A percentile compares a stretch with the other conserved stretches of the same genome.
phyloP scores from a whole-genome alignment of 164 flowering plant species.

The Aristolochia californica region DNA sequence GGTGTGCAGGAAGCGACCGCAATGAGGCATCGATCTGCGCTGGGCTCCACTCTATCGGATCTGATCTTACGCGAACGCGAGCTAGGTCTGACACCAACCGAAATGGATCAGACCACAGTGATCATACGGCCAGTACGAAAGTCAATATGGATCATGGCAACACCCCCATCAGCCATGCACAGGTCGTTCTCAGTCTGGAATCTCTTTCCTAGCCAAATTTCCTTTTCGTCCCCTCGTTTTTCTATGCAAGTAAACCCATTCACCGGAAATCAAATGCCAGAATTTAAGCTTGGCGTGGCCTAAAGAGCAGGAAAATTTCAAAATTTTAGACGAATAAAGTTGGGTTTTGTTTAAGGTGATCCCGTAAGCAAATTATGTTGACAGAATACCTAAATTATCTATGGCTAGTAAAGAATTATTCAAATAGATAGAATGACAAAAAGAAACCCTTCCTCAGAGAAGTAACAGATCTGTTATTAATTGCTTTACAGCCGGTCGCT shows the following conservation, averaged over 20 bases:
- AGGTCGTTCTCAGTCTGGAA: slow-evolving; percentile 22
- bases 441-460: too few species aligned
- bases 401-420: too few species aligned
- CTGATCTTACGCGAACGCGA: slow-evolving; percentile 69
- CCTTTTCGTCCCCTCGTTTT: not conserved
- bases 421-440: too few species aligned
- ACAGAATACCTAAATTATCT: too few species aligned
- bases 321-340: too few species aligned
- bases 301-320: too few species aligned
- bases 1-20: slow-evolving; percentile 22
- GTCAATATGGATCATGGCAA: slow-evolving; percentile 24
- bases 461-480: too few species aligned
- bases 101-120: slow-evolving; percentile 39
- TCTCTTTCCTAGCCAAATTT: not conserved
- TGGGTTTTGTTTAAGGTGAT: too few species aligned
- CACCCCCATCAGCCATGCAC: slow-evolving; percentile 70
- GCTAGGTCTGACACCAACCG: slow-evolving; percentile 28
- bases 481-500: slow-evolving; percentile 49
- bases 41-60: slow-evolving; percentile 75
- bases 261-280: too few species aligned
- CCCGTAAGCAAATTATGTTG: too few species aligned
- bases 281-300: too few species aligned
- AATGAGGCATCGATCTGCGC: slow-evolving; percentile 69
- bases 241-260: not conserved
- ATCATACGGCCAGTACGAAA: slow-evolving; percentile 24